Percentiles rank a stretch among this genome's conserved stretches.
Evolutionary conservation across 2,329 filamentous ascomycete species (phyloP).

Genomic region (Fusarium liriodendri): DNA sequence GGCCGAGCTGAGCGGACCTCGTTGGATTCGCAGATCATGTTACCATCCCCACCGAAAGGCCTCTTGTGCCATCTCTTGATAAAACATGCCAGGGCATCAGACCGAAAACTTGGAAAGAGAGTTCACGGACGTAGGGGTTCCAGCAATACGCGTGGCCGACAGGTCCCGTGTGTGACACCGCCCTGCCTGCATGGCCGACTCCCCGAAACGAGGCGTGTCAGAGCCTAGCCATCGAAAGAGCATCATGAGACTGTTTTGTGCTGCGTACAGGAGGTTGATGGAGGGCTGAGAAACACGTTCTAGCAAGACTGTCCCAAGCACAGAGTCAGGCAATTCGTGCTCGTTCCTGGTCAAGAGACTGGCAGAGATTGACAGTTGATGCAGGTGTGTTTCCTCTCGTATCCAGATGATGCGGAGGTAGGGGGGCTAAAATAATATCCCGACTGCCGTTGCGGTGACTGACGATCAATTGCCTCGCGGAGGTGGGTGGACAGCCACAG

Average conservation of each 20-base stretch:
- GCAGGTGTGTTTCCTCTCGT: not conserved
- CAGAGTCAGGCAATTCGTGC: not conserved
- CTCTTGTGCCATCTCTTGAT: not conserved
- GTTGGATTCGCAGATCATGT: not conserved
- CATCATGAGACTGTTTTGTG: conserved; percentile 10
- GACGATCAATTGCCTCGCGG: conserved; percentile 25
- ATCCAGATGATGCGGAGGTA: not conserved
- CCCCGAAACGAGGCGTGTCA: conserved; percentile 3
- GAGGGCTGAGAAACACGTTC: not conserved
- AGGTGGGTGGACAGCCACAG: conserved; percentile 7
- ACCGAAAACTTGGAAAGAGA: conserved; percentile 18
- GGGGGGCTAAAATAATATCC: not conserved
- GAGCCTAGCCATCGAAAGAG: not conserved
- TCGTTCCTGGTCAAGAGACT: not conserved
- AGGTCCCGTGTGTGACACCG: not conserved
- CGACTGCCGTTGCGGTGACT: conserved; percentile 10
- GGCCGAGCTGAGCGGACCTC: not conserved
- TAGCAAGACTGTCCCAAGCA: not conserved
- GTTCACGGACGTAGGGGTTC: not conserved
- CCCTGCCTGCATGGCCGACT: conserved; percentile 3
- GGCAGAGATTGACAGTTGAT: not conserved
- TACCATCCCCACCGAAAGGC: not conserved
- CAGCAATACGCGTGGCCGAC: conserved; percentile 8
- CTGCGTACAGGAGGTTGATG: not conserved
- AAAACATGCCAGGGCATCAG: not conserved